Conservation (phyloP, 140 eudicot species). For the Anethum foeniculum region DNA sequence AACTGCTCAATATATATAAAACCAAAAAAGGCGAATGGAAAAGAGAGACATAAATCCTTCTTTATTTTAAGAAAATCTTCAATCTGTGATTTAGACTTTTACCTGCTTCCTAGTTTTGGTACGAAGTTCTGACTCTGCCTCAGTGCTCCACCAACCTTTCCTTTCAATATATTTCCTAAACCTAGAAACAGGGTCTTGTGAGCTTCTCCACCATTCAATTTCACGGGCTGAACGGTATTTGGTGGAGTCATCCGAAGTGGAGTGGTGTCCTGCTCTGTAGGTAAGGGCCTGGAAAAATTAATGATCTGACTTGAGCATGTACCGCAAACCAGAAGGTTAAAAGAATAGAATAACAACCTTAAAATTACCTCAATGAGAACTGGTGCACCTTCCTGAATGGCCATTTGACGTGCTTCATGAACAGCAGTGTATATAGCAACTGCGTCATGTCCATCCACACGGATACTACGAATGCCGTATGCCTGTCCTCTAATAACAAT, state of each 20-base stretch:
- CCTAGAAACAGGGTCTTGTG: constrained; percentile 48
- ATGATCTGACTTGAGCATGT: neutral
- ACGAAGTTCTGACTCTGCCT: constrained; percentile 51
- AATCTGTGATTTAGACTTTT: neutral
- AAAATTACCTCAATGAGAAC: constrained; percentile 64
- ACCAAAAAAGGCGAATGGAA: neutral
- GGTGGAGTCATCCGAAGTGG: constrained; percentile 93
- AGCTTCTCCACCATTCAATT: constrained; percentile 66
- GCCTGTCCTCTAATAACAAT: constrained; percentile 81
- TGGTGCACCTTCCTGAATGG: constrained; percentile 59
- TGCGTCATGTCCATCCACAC: constrained; percentile 88
- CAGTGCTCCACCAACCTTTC: constrained; percentile 78
- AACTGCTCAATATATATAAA: too few species aligned
- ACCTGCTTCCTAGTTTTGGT: constrained; percentile 58
- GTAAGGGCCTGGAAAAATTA: constrained; percentile 55
- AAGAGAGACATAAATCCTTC: neutral
- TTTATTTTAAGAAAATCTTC: neutral
- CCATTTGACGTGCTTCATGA: constrained; percentile 63
- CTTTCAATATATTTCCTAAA: constrained; percentile 60
- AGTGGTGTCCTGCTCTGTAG: constrained; percentile 89
- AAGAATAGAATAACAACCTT: neutral
- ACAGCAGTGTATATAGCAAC: constrained; percentile 67
- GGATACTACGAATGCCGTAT: constrained; percentile 73
- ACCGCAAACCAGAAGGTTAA: neutral
- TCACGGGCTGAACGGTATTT: constrained; percentile 56